Evolutionary conservation across 2,329 filamentous ascomycete species (phyloP), one percentile per base, ranked within the genome.

Genomic region (Alternaria atra): DNA sequence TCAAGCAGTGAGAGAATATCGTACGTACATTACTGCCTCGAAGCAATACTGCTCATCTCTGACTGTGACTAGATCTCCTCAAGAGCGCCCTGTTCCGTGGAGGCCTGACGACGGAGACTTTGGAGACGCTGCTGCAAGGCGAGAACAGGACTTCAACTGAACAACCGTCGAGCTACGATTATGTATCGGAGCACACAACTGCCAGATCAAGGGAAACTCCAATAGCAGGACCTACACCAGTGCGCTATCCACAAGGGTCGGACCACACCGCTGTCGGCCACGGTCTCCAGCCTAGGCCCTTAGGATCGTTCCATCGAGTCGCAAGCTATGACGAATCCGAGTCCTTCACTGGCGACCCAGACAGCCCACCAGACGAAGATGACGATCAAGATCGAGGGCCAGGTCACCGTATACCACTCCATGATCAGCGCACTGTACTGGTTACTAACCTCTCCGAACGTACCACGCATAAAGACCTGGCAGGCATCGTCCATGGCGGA

Each of bases 401-500:
- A 13, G 9, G n/a, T n/a, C 61, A 34, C 29, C 67, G 60, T 8
- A 56, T 76, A 25, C 72, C 73, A 0, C 39, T 67, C n/a, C 65
- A 74, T 29, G 72, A 69, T 64, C 78, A 81, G 65, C 84, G 90
- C 50, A 91, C 90, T 0, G 65, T 96, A 23, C 79, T 87, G 23
- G 80, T 94, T 51, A 80, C 79, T 35, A 88, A 89, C 59, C 82
- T 95, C 1, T 81, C 89, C 1, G 84, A 89, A 5, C 82, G 81
- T 2, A 86, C 85, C 13, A 90, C 87, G 0, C 87, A 91, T 70
- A 83, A 83, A 47, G 91, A 95, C 64, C 80, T 95, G 60, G 84
- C 85, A 3, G 82, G 84, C 23, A 84, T 84, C 10, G 80, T 95
- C 52, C 87, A 89, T 59, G 92, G 92, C 25, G 92, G 92, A 1